A percentile compares a stretch with the other conserved stretches of the same genome.
Conservation (phyloP, 345 rosid species). For the Draba incana region DNA sequence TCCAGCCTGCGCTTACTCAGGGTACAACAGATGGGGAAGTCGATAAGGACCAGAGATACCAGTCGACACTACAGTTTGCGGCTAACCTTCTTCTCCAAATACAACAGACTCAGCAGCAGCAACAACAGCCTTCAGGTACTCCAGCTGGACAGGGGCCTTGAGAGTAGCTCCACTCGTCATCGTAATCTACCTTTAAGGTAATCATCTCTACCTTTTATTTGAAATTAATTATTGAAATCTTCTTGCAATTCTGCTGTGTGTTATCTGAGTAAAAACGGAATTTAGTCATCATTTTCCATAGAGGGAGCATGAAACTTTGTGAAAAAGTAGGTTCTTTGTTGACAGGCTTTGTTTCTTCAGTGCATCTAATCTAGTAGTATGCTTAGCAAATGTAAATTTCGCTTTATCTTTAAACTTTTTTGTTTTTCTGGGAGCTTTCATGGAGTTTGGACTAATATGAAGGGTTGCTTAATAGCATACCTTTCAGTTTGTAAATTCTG, state of each 20-base stretch:
- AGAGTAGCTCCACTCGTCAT: conserved; percentile 24
- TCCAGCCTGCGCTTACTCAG: conserved; percentile 58
- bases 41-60: conserved; percentile 89
- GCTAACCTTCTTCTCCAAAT: conserved; percentile 85
- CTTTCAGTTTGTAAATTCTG: conserved; percentile 22
- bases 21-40: conserved; percentile 61
- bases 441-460: conserved; percentile 1
- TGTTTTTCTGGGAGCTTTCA: conserved; percentile 12
- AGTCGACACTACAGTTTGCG: conserved; percentile 91
- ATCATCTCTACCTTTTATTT: conserved; percentile 15
- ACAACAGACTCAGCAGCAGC: conserved; percentile 72
- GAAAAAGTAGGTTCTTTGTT: neutral
- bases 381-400: conserved; percentile 4
- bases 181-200: conserved; percentile 23
- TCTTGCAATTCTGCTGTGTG: conserved; percentile 12
- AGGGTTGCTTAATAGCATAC: conserved; percentile 26
- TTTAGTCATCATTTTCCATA: conserved; percentile 6
- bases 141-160: conserved; percentile 55
- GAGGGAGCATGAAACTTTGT: conserved; percentile 1
- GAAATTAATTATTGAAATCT: conserved; percentile 10
- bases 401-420: neutral
- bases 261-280: neutral
- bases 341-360: conserved; percentile 1
- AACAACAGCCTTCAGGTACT: conserved; percentile 45
- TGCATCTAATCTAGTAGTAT: conserved; percentile 6